Evolutionary conservation across 305 asterid species (phyloP).

Genomic region (Euphrasia arctica): DNA sequence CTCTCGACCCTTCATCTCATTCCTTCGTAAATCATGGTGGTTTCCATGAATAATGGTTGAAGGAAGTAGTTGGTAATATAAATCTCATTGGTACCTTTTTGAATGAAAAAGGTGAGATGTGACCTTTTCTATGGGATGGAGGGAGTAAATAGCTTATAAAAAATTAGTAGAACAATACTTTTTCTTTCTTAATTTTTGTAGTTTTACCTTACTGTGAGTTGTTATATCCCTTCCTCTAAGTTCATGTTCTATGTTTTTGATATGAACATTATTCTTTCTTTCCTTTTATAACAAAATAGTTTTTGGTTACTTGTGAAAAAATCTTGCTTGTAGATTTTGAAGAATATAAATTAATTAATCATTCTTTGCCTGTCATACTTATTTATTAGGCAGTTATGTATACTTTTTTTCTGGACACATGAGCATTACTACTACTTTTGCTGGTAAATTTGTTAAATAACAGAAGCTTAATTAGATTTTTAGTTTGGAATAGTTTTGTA

Average conservation of each 20-base stretch:
- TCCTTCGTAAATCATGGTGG: slow-evolving; percentile 14
- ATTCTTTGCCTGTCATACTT: not conserved
- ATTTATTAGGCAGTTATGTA: not conserved
- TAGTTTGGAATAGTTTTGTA: not conserved
- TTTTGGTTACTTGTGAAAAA: not conserved
- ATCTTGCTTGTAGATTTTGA: not conserved
- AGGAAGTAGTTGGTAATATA: not conserved
- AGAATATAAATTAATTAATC: slow-evolving; percentile 3
- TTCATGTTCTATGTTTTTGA: not conserved
- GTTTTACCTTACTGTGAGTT: not conserved
- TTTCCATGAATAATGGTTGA: slow-evolving; percentile 9
- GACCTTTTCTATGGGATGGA: too few species aligned
- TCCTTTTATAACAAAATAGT: not conserved
- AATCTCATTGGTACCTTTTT: not conserved
- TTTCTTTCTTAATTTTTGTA: not conserved
- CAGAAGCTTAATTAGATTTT: slow-evolving; percentile 6
- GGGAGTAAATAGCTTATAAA: too few species aligned
- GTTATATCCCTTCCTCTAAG: not conserved
- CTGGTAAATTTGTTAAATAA: not conserved
- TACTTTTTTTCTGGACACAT: not conserved
- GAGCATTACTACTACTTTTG: not conserved
- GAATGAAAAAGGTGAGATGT: slow-evolving; percentile 3
- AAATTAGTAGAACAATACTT: too few species aligned
- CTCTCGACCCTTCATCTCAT: slow-evolving; percentile 5
- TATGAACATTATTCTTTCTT: not conserved